These are phyloP conservation scores for Ampelocalamus luodianensis DNA, from an alignment of 176 grass and related monocot genomes.

Conservation along the genomic window DNA sequence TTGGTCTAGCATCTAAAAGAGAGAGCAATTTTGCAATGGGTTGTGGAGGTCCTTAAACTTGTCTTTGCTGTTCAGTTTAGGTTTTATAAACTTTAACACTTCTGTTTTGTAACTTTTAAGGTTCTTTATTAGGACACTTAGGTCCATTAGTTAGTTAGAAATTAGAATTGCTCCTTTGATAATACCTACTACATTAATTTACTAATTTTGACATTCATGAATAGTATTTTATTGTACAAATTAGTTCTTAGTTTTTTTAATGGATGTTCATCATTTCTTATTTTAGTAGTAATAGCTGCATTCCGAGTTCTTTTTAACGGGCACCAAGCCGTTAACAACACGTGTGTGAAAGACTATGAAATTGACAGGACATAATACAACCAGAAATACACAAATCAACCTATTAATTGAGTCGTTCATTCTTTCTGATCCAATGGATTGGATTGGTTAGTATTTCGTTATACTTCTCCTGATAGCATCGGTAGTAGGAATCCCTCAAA, in stretches of 20 bases:
- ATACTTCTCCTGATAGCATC: too few species aligned
- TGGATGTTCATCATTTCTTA: not conserved
- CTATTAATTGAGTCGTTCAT: not conserved
- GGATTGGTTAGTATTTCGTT: too few species aligned
- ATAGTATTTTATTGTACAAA: not conserved
- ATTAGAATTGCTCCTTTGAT: not conserved
- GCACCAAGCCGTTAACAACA: not conserved
- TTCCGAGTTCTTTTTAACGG: not conserved
- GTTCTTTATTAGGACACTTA: not conserved
- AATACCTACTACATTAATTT: not conserved
- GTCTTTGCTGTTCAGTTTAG: not conserved
- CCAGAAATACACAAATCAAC: not conserved
- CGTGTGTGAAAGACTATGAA: not conserved
- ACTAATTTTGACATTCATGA: not conserved
- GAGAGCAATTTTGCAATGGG: not conserved
- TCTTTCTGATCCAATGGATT: too few species aligned
- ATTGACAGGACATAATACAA: conserved; percentile 6
- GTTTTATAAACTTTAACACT: not conserved
- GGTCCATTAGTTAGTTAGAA: not conserved
- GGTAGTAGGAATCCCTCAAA: too few species aligned
- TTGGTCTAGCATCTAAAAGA: not conserved
- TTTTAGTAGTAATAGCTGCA: not conserved
- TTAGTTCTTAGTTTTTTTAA: not conserved
- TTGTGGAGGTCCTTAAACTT: not conserved
- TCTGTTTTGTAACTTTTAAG: not conserved